A percentile compares a stretch with the other conserved stretches of the same genome.
These are phyloP conservation scores for Agaricus bisporus DNA, from an alignment of 768 basidiomycete genomes.

Conservation along the genomic window DNA sequence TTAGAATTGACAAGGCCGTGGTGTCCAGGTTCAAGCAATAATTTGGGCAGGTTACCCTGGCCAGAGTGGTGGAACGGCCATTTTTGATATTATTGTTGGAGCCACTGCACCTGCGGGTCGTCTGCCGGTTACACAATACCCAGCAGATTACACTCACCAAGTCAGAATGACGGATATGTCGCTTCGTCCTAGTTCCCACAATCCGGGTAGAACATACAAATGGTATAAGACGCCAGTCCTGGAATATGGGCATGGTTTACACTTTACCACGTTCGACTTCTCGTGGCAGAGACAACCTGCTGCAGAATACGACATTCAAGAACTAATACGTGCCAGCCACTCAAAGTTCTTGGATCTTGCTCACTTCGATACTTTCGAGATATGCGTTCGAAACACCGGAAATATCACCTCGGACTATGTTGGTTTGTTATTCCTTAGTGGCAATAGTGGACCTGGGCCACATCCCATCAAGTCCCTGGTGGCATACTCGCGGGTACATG, in stretches of 20 bases:
- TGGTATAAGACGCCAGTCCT: constrained; percentile 51
- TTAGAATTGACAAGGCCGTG: background rate
- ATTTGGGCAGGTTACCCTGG: constrained; percentile 56
- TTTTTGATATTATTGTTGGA: constrained; percentile 47
- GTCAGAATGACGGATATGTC: constrained; percentile 56
- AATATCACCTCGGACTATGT: constrained; percentile 47
- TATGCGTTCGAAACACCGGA: constrained; percentile 45
- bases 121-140: constrained; percentile 49
- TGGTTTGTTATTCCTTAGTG: constrained; percentile 44
- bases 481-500: constrained; percentile 35
- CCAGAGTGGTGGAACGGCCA: constrained; percentile 47
- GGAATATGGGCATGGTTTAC: constrained; percentile 49
- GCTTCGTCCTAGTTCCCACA: constrained; percentile 39
- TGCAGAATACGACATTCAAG: constrained; percentile 32
- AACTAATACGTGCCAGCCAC: constrained; percentile 24
- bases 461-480: constrained; percentile 47
- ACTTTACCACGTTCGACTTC: constrained; percentile 44
- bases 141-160: constrained; percentile 37
- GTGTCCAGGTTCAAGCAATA: constrained; percentile 40
- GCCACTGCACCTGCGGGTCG: constrained; percentile 50
- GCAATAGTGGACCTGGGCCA: constrained; percentile 42
- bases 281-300: constrained; percentile 31
- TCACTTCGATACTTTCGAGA: constrained; percentile 40
- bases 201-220: constrained; percentile 52
- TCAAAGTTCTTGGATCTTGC: constrained; percentile 33